Evolutionary conservation across 805 yeast species (phyloP), one percentile per base, ranked within the genome.

Genomic region (Vanderwaltozyma yarrowii): DNA sequence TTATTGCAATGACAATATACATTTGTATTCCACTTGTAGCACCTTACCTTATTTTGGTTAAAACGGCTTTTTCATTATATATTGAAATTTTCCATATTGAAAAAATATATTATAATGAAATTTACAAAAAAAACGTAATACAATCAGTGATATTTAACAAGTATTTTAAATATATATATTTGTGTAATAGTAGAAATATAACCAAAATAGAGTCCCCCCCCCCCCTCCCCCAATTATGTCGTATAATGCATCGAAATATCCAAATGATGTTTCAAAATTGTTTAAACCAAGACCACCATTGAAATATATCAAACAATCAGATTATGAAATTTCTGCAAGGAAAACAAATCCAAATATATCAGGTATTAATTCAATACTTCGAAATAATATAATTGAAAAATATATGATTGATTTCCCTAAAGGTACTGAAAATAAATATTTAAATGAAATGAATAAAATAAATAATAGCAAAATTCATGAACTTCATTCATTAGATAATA

Each of bases 241-340:
- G 5, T 33, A 38, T 19, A 33, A 38, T 16, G 30, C 33, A 3
- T 57, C 67, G 6, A 63, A 58, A 37, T 61, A 54, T 39, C 58
- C 66, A 19, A 44, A 70, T 5, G 73, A 70, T 40, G 62, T 67
- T 11, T 45, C 60, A 24, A 54, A 53, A 32, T 56, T 72, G 6
- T 74, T 52, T 51, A 64, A 49, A 61, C 78, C 83, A 5, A 65
- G 70, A 30, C 73, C 75, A 10, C 82, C 83, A 21, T 54, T 74
- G n/a, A 64, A 67, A 25, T 70, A 65, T 45, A 53, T 67, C 9
- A 59, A 51, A 23, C 78, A 78, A 1, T 50, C 59, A 2, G 88
- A 78, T 48, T 62, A 63, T 43, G 66, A 74, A 0, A 62, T 70
- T 1, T 70, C 66, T 23, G 32, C 61, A 12, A 58, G 89, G 15